Conservation (phyloP, 192 early-diverging fungal species). For the Entomortierella lignicola region DNA sequence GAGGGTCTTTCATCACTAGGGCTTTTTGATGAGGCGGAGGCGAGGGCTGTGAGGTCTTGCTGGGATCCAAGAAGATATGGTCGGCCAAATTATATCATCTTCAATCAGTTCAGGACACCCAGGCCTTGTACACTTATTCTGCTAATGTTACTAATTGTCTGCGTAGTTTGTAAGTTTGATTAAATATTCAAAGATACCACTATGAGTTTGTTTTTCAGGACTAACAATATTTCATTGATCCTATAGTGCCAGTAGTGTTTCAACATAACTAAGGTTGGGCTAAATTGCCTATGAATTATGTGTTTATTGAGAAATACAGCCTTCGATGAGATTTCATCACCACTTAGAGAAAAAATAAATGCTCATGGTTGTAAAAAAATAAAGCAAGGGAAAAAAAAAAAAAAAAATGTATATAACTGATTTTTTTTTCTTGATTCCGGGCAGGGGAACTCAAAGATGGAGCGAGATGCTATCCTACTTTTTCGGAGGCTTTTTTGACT, state of each 20-base stretch:
- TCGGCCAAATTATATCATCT: conserved; percentile 28
- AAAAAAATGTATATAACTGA: background rate
- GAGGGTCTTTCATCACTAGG: conserved; percentile 18
- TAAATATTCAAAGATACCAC: background rate
- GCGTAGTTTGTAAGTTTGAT: conserved; percentile 23
- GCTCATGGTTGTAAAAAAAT: background rate
- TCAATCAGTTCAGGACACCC: conserved; percentile 15
- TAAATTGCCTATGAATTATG: too few relatives aligned
- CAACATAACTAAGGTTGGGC: background rate
- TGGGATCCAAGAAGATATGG: conserved; percentile 45
- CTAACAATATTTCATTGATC: background rate
- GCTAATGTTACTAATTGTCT: conserved; percentile 10
- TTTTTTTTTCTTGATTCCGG: background rate
- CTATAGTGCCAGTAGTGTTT: conserved; percentile 11
- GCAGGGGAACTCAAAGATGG: background rate
- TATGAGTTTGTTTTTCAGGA: background rate
- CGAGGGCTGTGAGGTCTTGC: conserved; percentile 3
- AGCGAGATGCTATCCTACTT: conserved; percentile 26
- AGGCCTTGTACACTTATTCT: conserved; percentile 23
- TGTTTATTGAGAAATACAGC: too few relatives aligned
- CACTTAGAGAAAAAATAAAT: too few relatives aligned
- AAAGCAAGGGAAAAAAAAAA: background rate
- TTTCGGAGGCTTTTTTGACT: conserved; percentile 65
- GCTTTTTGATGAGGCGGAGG: conserved; percentile 11
- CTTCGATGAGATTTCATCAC: too few relatives aligned